Evolutionary conservation across 805 yeast species (phyloP), one percentile per base, ranked within the genome.

Genomic region (Ogataea degrootiae): DNA sequence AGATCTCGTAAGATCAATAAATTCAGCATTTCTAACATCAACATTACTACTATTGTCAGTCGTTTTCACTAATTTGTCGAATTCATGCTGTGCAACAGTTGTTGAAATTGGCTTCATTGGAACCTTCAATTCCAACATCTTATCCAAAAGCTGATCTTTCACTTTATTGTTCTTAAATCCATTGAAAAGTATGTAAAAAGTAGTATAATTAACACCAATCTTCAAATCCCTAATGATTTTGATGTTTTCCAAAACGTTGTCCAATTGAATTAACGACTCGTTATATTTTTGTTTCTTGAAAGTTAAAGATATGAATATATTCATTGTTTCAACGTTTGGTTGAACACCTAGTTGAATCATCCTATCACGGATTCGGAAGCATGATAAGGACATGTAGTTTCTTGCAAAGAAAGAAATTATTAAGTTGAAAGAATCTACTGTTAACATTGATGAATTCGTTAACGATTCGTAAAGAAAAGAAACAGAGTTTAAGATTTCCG

Each of bases 311-410:
- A 52, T 29, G 9, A 50, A 44, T 17, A 52, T 38, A 34, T 52
- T 52, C 16, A 50, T 36, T 3, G 53, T 49, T 29, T 50, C 48
- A 14, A 42, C 42, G 31, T 39, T 43, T 37, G 53, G 56, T 26
- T 26, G 4, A n/a, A 37, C 42, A n/a, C 51, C 51, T 11, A 38
- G 33, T 17, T 33, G 21, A 16, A 52, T 44, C 56, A 52, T 49
- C 41, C 39, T 39, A 37, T 52, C 56, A 14, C 51, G 38, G 4
- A 50, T 44, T 17, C 41, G 22, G 36, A 45, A 50, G 34, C 50
- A 50, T 33, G 50, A 53, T 15, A 52, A 38, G 2, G 56, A 49
- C 41, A 36, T 37, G 38, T 45, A 49, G 19, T 38, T 23, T 33
- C 48, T 37, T 29, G 50, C 53, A 46, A 41, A 52, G 37, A 37